Conservation (phyloP, 352 stramenopile genomes). For the Globisporangium ultimum region DNA sequence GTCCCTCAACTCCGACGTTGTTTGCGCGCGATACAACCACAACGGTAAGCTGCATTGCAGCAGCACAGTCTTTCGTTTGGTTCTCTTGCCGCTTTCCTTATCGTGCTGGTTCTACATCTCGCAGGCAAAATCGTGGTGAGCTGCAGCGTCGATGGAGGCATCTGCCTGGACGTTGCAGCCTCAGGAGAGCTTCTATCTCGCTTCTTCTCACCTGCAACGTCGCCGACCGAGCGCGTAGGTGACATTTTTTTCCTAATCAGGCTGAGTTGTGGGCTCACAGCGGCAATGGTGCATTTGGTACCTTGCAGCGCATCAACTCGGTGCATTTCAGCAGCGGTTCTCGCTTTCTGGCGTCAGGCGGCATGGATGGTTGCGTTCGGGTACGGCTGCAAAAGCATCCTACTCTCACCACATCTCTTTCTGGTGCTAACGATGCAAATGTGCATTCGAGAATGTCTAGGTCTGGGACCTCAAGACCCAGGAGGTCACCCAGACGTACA, state of each 20-base stretch:
- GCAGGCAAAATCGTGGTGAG: conserved; percentile 60
- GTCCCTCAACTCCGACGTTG: conserved; percentile 54
- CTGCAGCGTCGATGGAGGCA: conserved; percentile 53
- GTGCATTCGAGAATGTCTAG: conserved; percentile 8
- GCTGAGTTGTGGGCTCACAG: neutral
- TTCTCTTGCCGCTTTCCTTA: too few species aligned
- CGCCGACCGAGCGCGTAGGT: conserved; percentile 32
- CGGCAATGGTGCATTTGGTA: neutral
- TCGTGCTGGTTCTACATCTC: neutral
- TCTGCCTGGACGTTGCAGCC: conserved; percentile 50
- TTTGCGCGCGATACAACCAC: conserved; percentile 63
- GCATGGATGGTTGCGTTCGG: conserved; percentile 50
- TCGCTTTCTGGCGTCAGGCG: conserved; percentile 58
- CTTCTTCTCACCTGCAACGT: conserved; percentile 55
- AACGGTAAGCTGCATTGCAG: conserved; percentile 26
- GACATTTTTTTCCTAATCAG: neutral
- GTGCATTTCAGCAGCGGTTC: conserved; percentile 74
- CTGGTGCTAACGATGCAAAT: too few species aligned
- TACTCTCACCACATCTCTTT: too few species aligned
- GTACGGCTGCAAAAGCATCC: conserved; percentile 12
- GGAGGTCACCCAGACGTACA: conserved; percentile 63
- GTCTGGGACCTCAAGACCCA: conserved; percentile 79
- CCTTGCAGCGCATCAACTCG: conserved; percentile 46
- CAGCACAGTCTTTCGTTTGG: too few species aligned
- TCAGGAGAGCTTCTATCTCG: conserved; percentile 58